Percentiles rank a stretch among this genome's conserved stretches.
Evolutionary conservation across 139 green algal genomes (phyloP).

Genomic region (Micromonas pusilla): DNA sequence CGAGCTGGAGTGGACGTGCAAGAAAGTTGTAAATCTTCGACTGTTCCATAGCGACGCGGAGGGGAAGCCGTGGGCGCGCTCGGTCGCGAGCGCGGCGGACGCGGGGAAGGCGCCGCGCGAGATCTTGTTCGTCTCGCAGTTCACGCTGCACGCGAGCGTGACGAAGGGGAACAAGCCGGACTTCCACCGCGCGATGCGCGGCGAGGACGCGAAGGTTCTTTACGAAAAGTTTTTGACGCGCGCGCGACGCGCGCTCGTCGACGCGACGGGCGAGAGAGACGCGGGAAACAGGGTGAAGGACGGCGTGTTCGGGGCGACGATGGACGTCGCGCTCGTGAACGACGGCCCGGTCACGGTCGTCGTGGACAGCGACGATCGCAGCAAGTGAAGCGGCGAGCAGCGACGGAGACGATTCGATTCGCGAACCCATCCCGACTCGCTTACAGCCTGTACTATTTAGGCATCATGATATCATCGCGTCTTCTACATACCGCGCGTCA

Average conservation of each 20-base stretch:
- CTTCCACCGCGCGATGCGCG: not conserved
- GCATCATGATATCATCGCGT: too few species aligned
- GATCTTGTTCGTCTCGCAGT: slow-evolving; percentile 17
- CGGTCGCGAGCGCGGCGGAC: not conserved
- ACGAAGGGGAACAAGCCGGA: slow-evolving; percentile 7
- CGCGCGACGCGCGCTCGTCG: not conserved
- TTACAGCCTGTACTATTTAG: too few species aligned
- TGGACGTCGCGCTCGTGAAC: slow-evolving; percentile 20
- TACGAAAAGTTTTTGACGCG: not conserved
- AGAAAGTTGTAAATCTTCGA: not conserved
- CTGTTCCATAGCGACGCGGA: not conserved
- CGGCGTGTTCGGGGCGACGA: slow-evolving; percentile 14
- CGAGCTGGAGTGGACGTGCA: not conserved
- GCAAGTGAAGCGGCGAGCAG: not conserved
- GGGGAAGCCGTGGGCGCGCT: too few species aligned
- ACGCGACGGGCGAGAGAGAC: too few species aligned
- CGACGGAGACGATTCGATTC: not conserved
- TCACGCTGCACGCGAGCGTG: slow-evolving; percentile 1
- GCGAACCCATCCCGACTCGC: not conserved
- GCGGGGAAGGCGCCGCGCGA: not conserved
- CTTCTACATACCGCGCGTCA: too few species aligned
- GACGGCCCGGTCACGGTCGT: slow-evolving; percentile 19
- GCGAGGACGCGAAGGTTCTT: not conserved
- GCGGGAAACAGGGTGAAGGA: too few species aligned
- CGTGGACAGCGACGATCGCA: not conserved